A percentile compares a stretch with the other conserved stretches of the same genome.
These are phyloP conservation scores for Punica granatum DNA, from an alignment of 345 rosid genomes.

Conservation along the genomic window DNA sequence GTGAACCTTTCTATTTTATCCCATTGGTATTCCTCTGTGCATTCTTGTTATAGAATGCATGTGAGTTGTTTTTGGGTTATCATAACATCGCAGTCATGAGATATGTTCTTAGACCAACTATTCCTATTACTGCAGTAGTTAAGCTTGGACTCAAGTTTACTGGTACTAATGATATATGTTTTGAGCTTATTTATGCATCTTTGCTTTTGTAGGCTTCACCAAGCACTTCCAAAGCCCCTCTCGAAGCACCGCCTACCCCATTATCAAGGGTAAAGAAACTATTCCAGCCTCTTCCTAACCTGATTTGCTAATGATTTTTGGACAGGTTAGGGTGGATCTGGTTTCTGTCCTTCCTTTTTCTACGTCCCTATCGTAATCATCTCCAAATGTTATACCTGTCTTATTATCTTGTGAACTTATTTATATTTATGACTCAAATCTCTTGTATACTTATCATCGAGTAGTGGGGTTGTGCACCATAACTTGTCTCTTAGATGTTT, in stretches of 20 bases:
- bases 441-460: neutral
- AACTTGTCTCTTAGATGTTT: neutral
- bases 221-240: slow-evolving; percentile 7
- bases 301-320: too few species aligned
- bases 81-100: too few species aligned
- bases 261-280: slow-evolving; percentile 1
- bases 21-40: too few species aligned
- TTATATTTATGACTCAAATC: neutral
- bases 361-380: too few species aligned
- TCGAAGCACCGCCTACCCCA: slow-evolving; percentile 5
- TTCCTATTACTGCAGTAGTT: neutral
- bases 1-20: too few species aligned
- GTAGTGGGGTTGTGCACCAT: neutral
- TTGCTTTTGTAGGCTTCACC: slow-evolving; percentile 8
- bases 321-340: too few species aligned
- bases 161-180: neutral
- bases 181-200: neutral
- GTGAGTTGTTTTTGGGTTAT: too few species aligned
- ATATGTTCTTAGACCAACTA: too few species aligned
- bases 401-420: neutral
- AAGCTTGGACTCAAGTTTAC: neutral
- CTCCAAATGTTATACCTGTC: too few species aligned
- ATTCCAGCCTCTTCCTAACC: neutral
- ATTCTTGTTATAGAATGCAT: neutral
- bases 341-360: too few species aligned